phyloP scores from a whole-genome alignment of 2,329 filamentous ascomycete genomes.

The Fusarium sp. region DNA sequence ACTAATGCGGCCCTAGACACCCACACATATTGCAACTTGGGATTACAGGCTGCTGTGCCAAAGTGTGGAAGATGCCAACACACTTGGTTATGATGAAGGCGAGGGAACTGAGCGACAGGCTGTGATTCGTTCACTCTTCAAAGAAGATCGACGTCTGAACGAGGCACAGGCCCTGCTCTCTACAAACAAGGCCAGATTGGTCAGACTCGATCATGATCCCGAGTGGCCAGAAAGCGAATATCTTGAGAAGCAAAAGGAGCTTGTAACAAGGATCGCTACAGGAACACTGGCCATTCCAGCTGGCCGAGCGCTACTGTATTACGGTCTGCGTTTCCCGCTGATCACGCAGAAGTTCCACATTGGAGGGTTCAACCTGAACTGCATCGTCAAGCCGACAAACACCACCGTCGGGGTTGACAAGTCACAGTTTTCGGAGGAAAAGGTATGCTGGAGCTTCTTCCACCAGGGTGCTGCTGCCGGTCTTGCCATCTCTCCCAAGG shows the following conservation, averaged over 20 bases:
- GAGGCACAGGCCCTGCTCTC: constrained; percentile 90
- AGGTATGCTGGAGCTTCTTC: constrained; percentile 98
- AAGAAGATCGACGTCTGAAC: constrained; percentile 87
- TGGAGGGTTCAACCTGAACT: constrained; percentile 90
- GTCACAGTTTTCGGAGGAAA: constrained; percentile 89
- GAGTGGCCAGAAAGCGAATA: constrained; percentile 88
- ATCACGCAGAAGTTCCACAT: constrained; percentile 93
- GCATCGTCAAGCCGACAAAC: constrained; percentile 90
- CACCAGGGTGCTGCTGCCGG: constrained; percentile 96
- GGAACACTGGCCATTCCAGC: constrained; percentile 90
- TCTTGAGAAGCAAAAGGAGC: constrained; percentile 90
- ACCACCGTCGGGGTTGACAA: constrained; percentile 95
- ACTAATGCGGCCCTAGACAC: constrained; percentile 57
- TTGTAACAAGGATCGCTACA: constrained; percentile 87
- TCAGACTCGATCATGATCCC: constrained; percentile 80
- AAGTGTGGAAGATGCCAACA: constrained; percentile 69
- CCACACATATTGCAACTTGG: constrained; percentile 74
- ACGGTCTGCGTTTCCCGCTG: constrained; percentile 86
- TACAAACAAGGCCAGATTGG: constrained; percentile 81
- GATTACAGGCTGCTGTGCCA: constrained; percentile 85
- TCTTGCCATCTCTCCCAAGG: constrained; percentile 87
- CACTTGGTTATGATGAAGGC: constrained; percentile 77
- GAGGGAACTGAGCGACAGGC: constrained; percentile 86
- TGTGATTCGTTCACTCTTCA: constrained; percentile 88
- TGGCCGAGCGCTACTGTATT: constrained; percentile 89